A percentile compares a stretch with the other conserved stretches of the same genome.
Conservation (phyloP, 768 basidiomycete species). For the Hydnum rufescens region DNA sequence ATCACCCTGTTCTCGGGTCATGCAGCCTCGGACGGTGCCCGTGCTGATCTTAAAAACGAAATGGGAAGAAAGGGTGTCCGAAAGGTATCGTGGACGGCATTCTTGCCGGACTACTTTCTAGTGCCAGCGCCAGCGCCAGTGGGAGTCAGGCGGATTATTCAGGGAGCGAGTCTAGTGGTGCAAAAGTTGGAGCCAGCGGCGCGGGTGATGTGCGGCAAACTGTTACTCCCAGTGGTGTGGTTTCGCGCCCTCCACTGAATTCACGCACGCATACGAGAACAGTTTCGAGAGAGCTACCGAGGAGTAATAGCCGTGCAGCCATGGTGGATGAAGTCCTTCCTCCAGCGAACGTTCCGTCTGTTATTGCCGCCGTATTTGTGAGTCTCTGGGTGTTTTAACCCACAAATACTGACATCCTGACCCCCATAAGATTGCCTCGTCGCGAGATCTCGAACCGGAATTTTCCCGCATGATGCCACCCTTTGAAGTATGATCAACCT, state of each 20-base stretch:
- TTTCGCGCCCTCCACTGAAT: no score
- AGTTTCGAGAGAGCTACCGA: background rate
- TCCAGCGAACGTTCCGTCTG: background rate
- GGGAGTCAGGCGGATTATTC: background rate
- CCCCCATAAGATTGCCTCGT: constrained; percentile 44
- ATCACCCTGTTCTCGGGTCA: constrained; percentile 74
- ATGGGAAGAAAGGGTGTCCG: constrained; percentile 69
- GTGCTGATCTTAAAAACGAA: constrained; percentile 85
- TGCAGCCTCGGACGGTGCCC: constrained; percentile 65
- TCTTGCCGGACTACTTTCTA: constrained; percentile 38
- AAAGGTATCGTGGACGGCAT: constrained; percentile 76
- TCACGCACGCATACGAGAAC: no score
- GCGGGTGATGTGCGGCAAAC: no score
- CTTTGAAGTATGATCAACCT: constrained; percentile 44
- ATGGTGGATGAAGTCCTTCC: background rate
- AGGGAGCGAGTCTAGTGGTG: background rate
- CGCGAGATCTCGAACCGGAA: constrained; percentile 67
- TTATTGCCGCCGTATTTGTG: constrained; percentile 1
- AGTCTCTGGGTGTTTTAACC: background rate
- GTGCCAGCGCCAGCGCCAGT: background rate
- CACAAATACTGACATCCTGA: no score
- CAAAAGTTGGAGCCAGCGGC: background rate
- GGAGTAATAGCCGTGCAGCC: background rate
- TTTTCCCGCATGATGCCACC: constrained; percentile 57
- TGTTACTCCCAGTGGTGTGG: no score